Evolutionary conservation across 352 stramenopile species (phyloP), one percentile per base, ranked within the genome.

Genomic region (Nothophytophthora sp.): DNA sequence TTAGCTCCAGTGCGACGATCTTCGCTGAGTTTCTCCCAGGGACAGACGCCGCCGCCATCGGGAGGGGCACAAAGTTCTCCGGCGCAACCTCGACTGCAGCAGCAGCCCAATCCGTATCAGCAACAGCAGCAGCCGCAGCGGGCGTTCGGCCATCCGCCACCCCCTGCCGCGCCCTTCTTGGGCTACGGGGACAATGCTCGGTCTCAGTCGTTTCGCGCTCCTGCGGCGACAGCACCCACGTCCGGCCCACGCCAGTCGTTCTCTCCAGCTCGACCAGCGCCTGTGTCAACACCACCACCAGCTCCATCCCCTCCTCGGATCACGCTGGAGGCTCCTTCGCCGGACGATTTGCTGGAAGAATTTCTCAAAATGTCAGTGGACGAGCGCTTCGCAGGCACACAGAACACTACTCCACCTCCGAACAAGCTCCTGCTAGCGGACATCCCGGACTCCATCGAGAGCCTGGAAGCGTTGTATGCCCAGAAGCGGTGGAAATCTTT

Each of bases 401-500:
- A 44, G 36, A 45, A 60, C 34, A 32, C 46, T 9, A 48, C 35
- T 22, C 70, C 70, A n/a, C 67, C 61, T 4, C 43, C 68, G 23
- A 80, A 46, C 18, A 78, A 76, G 20, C 48, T 86, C 16, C 73
- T 74, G 50, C 63, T 85, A 24, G 64, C 70, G 13, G 73, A 90
- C 49, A 67, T 88, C 11, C 78, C 81, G 2, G 70, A 90, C 51
- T 80, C 70, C 3, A 44, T 90, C 1, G 47, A 73, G 13, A 65
- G 58, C 3, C 70, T 93, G 2, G 69, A 88, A 44, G 40, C 50
- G 19, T 50, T 93, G 27, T 91, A 91, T 47, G 54, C 48, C 30
- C 68, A 90, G 45, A 85, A 86, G 54, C 65, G 75, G 15, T 93
- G 80, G 78, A 83, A 81, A 47, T 82, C 79, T 15, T 57, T 93